Base-by-base conservation (phyloP, 2,329 filamentous ascomycete genomes). In the Didymellaceae sp. region DNA sequence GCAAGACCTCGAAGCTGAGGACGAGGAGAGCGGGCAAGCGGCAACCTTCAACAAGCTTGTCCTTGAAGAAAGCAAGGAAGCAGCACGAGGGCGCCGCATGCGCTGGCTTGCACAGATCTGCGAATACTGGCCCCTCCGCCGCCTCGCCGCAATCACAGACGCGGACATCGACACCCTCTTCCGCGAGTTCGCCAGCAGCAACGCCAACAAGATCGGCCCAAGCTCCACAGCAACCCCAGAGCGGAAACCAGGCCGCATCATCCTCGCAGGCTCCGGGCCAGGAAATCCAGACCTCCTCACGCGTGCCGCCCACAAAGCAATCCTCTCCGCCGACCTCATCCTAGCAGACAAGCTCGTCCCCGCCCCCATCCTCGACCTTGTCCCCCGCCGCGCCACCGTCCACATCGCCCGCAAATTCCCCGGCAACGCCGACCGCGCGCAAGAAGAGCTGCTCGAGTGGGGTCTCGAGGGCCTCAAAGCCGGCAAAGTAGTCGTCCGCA, bases 331-430 rank as follows among this genome's bases (percentile, higher is more conserved):
- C 21, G 88, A 93, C 68, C 74, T 94, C n/a, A 82, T 94, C 53
- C 84, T 94, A 5, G 90, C 89, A 32, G 90, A 94, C 75, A 94
- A 94, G 75, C 86, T 94, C 38, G 89, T 94, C 3, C 90, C 94
- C 0, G 82, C 90, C 0, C 86, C 88, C 6, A 90, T 99, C 2
- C 80, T 99, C 8, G 90, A 93, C 58, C 84, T 99, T 13, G 89
- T 97, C 47, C 94, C 94, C 1, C 90, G 94, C 26, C 85, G 93
- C 45, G 96, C 92, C 7, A 87, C 88, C 8, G 87, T 97, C 10
- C 86, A 90, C 64, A 99, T 99, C 63, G 93, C 94, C 4, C 88
- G 92, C 66, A 99, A 99, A 72, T 99, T 99, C 74, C 94, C 94
- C 1, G 94, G 94, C 17, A 97, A 99, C 73, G 94, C 94, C 31